phyloP scores from a whole-genome alignment of 176 grass and related monocot species.

The Eragrostis curvula region DNA sequence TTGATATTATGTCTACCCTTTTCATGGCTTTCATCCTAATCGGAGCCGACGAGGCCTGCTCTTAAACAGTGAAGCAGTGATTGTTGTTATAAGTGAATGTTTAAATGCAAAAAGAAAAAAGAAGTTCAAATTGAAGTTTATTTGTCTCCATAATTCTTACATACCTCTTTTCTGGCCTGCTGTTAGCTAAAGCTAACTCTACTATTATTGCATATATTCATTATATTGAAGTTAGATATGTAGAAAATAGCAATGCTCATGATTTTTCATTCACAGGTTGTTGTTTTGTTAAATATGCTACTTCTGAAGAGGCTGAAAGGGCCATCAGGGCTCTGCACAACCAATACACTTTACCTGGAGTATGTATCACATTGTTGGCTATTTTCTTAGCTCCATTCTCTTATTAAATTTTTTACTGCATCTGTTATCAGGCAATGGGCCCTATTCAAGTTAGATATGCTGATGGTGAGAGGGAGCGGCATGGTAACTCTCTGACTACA shows the following conservation, averaged over 20 bases:
- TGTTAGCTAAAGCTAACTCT: neutral
- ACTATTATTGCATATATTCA: constrained; percentile 18
- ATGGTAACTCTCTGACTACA: constrained; percentile 61
- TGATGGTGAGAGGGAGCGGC: constrained; percentile 88
- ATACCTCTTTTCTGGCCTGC: neutral
- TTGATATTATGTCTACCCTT: neutral
- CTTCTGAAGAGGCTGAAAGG: constrained; percentile 89
- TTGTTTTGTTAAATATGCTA: constrained; percentile 99
- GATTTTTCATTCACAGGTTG: constrained; percentile 71
- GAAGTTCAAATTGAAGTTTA: constrained; percentile 3
- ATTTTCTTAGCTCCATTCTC: constrained; percentile 42
- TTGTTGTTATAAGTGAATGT: neutral
- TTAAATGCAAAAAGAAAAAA: neutral
- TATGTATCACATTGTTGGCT: constrained; percentile 50
- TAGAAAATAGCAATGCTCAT: constrained; percentile 38
- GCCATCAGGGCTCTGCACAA: constrained; percentile 98
- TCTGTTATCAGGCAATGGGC: constrained; percentile 66
- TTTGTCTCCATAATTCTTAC: neutral
- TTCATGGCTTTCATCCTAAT: neutral
- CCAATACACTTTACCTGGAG: constrained; percentile 85
- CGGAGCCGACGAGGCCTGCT: neutral
- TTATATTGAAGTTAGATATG: constrained; percentile 21
- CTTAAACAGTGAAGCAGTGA: constrained; percentile 12
- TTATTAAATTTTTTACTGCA: constrained; percentile 36
- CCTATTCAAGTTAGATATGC: constrained; percentile 99